These are phyloP conservation scores for Dittrichia graveolens DNA, from an alignment of 129 eudicot genomes.

Conservation along the genomic window DNA sequence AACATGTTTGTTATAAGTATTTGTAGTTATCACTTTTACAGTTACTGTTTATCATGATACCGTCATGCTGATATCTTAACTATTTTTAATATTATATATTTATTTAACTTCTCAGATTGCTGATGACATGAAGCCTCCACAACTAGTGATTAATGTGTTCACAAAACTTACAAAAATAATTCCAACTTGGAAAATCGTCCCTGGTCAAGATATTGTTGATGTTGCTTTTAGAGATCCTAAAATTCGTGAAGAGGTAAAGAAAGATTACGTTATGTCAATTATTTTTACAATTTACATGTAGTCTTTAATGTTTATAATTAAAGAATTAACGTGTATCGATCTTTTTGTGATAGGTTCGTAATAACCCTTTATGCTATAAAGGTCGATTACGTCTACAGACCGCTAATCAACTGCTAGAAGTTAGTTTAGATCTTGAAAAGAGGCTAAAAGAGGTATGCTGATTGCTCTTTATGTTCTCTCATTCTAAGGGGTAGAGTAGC, in stretches of 20 bases:
- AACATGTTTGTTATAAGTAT: neutral
- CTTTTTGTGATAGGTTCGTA: constrained; percentile 41
- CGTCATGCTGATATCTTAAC: no score
- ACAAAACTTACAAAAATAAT: constrained; percentile 41
- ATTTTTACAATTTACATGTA: neutral
- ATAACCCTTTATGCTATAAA: constrained; percentile 81
- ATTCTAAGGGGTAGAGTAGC: no score
- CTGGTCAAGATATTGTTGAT: constrained; percentile 65
- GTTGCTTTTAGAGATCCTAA: constrained; percentile 76
- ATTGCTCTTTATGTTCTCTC: neutral
- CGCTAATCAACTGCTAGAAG: constrained; percentile 50
- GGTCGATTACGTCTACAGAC: constrained; percentile 87
- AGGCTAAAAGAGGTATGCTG: constrained; percentile 62
- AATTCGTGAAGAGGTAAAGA: constrained; percentile 51
- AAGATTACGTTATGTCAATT: neutral
- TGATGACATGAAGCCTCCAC: constrained; percentile 60
- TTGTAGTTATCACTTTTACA: no score
- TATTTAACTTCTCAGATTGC: constrained; percentile 45
- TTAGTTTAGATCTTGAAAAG: constrained; percentile 72
- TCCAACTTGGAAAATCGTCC: constrained; percentile 66
- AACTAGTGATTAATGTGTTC: constrained; percentile 37
- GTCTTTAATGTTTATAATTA: neutral
- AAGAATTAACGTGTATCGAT: neutral
- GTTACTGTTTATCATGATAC: no score
- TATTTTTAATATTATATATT: neutral